These are phyloP conservation scores for Physcia stellaris DNA, from an alignment of 495 filamentous ascomycete species.

Conservation along the genomic window DNA sequence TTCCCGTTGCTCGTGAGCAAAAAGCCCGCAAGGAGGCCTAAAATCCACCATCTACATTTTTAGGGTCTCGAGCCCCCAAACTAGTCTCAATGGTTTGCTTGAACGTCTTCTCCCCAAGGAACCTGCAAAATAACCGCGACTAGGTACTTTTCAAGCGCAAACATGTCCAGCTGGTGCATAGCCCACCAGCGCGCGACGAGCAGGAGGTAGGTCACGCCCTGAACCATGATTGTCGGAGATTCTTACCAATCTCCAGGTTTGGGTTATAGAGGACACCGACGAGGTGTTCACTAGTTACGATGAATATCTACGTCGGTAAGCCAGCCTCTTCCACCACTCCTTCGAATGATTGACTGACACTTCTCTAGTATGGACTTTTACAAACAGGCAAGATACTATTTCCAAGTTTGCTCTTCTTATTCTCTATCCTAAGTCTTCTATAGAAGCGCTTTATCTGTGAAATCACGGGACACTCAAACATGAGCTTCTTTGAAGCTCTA, in stretches of 20 bases:
- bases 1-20: too few species aligned
- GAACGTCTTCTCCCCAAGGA: background rate
- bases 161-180: constrained; percentile 70
- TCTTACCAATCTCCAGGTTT: constrained; percentile 45
- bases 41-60: too few species aligned
- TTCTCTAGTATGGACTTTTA: constrained; percentile 73
- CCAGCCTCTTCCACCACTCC: constrained; percentile 1
- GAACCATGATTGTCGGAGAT: constrained; percentile 5
- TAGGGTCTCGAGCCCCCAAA: too few species aligned
- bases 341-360: background rate
- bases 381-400: constrained; percentile 48
- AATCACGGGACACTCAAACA: constrained; percentile 81
- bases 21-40: too few species aligned
- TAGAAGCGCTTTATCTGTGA: constrained; percentile 86
- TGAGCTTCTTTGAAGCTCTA: constrained; percentile 89
- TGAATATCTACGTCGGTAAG: constrained; percentile 66
- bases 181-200: constrained; percentile 62
- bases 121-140: background rate
- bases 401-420: background rate
- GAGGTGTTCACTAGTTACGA: constrained; percentile 88
- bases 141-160: constrained; percentile 95
- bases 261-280: constrained; percentile 77
- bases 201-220: constrained; percentile 45
- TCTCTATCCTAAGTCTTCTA: too few species aligned
- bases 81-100: too few species aligned